Conservation (phyloP, 2,329 filamentous ascomycete species). For the Colletotrichum spinosum region DNA sequence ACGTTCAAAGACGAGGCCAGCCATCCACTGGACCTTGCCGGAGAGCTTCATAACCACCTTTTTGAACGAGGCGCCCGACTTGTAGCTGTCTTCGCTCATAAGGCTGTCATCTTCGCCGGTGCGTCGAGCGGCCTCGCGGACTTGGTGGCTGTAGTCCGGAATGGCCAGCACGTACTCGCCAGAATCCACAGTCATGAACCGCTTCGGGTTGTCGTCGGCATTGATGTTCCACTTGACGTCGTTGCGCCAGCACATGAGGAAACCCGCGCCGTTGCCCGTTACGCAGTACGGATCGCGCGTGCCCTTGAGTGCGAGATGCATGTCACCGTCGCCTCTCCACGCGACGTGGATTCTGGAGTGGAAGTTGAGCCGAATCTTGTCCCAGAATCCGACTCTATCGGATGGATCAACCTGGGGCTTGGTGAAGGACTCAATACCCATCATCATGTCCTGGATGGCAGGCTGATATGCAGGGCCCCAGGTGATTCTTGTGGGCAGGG, state of each 20-base stretch:
- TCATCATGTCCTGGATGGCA: conserved; percentile 99
- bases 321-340: conserved; percentile 96
- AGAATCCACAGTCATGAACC: conserved; percentile 96
- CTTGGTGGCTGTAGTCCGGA: conserved; percentile 91
- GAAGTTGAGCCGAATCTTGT: conserved; percentile 94
- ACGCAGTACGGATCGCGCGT: conserved; percentile 93
- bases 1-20: conserved; percentile 91
- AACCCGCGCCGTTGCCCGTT: conserved; percentile 91
- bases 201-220: conserved; percentile 85
- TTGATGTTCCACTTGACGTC: conserved; percentile 91
- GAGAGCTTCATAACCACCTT: conserved; percentile 99
- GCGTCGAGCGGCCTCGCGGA: conserved; percentile 70
- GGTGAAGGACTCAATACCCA: conserved; percentile 96
- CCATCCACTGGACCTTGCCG: conserved; percentile 92
- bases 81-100: conserved; percentile 72
- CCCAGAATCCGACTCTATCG: conserved; percentile 96
- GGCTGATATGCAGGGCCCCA: conserved; percentile 99
- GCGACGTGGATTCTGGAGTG: conserved; percentile 90
- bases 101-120: conserved; percentile 69
- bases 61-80: conserved; percentile 87
- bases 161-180: conserved; percentile 95
- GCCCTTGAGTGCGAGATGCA: conserved; percentile 92
- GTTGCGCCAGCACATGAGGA: conserved; percentile 98
- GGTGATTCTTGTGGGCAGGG: conserved; percentile 89
- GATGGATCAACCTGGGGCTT: conserved; percentile 95